Evolutionary conservation across 805 yeast species (phyloP).

Genomic region (Cyberlindnera samutprakarnensis): DNA sequence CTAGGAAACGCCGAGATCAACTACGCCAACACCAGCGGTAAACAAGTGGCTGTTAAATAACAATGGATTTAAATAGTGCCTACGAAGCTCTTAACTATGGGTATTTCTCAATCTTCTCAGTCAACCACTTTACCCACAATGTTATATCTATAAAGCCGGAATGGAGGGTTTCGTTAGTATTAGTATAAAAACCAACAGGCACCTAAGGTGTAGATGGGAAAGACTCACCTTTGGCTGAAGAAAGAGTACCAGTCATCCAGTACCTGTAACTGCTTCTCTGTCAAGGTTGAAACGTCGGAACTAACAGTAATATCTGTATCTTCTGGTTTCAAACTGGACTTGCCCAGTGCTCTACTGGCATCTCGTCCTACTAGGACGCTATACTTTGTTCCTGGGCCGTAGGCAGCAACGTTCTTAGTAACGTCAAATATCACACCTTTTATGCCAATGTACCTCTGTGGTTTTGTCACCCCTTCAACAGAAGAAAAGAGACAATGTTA

Average conservation of each 20-base stretch:
- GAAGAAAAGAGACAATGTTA: too few species aligned
- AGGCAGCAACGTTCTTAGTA: slow-evolving; percentile 51
- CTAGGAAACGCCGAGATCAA: too few species aligned
- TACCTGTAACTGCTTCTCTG: slow-evolving; percentile 50
- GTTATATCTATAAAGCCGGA: slow-evolving; percentile 8
- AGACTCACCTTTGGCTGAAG: slow-evolving; percentile 45
- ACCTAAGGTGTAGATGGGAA: neutral
- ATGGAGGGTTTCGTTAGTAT: slow-evolving; percentile 7
- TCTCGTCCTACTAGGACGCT: slow-evolving; percentile 70
- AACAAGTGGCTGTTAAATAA: too few species aligned
- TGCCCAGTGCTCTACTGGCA: slow-evolving; percentile 69
- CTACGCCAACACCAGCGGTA: too few species aligned
- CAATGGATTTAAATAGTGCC: too few species aligned
- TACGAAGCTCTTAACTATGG: too few species aligned
- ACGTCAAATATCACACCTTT: slow-evolving; percentile 79
- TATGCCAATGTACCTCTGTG: slow-evolving; percentile 62
- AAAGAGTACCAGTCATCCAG: slow-evolving; percentile 69
- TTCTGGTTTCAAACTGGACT: slow-evolving; percentile 49
- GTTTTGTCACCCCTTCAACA: slow-evolving; percentile 8
- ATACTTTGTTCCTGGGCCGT: slow-evolving; percentile 74
- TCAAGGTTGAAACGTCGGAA: slow-evolving; percentile 45
- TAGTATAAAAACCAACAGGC: neutral
- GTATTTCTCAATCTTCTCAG: too few species aligned
- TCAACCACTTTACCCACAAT: slow-evolving; percentile 11
- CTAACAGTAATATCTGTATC: slow-evolving; percentile 37